Evolutionary conservation across 176 grass and related monocot genomes (phyloP).

Genomic region (Rhynchospora breviuscula): DNA sequence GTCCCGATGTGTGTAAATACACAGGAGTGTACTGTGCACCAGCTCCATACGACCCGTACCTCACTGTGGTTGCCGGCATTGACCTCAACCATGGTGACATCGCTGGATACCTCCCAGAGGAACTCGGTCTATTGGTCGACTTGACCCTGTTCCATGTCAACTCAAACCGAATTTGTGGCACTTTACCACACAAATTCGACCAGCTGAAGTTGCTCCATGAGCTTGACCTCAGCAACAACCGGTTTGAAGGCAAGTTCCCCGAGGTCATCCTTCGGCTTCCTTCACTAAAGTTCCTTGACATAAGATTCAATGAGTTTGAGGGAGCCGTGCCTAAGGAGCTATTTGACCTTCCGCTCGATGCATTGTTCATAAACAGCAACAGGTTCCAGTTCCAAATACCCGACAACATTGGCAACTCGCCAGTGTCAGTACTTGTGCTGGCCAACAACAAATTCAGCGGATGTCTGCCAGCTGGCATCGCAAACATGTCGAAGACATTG

Average conservation of each 20-base stretch:
- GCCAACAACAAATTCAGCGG: constrained; percentile 77
- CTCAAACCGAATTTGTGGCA: constrained; percentile 95
- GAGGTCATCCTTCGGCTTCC: constrained; percentile 43
- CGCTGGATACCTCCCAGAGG: constrained; percentile 70
- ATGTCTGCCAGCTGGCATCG: constrained; percentile 59
- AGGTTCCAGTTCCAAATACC: constrained; percentile 64
- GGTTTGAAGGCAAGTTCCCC: constrained; percentile 65
- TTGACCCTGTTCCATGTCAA: constrained; percentile 78
- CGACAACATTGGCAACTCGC: constrained; percentile 82
- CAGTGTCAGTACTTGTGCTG: constrained; percentile 64
- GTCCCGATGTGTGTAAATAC: constrained; percentile 75
- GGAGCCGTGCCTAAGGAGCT: constrained; percentile 51
- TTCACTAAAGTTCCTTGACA: constrained; percentile 46
- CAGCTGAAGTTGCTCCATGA: constrained; percentile 36
- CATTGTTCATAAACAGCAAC: constrained; percentile 78
- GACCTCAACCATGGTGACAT: constrained; percentile 95
- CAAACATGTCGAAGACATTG: constrained; percentile 76
- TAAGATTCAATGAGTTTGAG: constrained; percentile 76
- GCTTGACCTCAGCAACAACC: constrained; percentile 99
- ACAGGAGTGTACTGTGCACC: constrained; percentile 64
- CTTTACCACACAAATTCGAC: constrained; percentile 32
- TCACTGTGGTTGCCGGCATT: constrained; percentile 69
- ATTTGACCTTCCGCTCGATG: constrained; percentile 63
- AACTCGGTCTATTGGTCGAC: constrained; percentile 56
- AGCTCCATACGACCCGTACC: constrained; percentile 24